Conservation (phyloP, 1,284 basidiomycete species). For the Sporisorium sorghi region DNA sequence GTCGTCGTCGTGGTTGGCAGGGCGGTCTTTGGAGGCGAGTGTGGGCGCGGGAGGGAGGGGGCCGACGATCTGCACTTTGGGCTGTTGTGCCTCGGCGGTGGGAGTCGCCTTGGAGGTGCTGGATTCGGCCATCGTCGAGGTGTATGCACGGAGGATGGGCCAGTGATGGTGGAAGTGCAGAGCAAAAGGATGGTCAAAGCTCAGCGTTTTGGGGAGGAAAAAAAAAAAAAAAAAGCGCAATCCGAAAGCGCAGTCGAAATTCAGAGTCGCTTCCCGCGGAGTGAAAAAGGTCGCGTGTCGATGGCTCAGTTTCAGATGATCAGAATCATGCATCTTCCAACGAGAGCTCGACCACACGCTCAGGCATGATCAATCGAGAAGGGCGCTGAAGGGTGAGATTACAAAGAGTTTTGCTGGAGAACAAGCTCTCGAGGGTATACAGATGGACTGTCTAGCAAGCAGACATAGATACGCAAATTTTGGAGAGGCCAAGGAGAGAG, state of each 20-base stretch:
- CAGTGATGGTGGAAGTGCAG: neutral
- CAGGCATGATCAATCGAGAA: no score
- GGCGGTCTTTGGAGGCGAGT: conserved; percentile 21
- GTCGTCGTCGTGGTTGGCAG: conserved; percentile 24
- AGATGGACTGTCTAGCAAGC: neutral
- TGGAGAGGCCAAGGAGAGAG: neutral
- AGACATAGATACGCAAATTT: neutral
- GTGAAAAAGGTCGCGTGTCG: no score
- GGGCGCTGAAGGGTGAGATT: neutral
- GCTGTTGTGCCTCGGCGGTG: neutral
- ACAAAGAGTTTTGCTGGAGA: neutral
- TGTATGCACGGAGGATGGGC: neutral
- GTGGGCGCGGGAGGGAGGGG: conserved; percentile 30
- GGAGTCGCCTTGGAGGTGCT: neutral
- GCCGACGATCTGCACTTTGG: conserved; percentile 40
- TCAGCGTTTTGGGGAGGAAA: neutral
- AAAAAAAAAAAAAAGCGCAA: no score
- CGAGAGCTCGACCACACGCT: no score
- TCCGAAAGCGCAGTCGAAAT: no score
- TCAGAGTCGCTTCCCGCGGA: no score
- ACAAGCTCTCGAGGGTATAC: conserved; percentile 5
- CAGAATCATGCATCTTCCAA: no score
- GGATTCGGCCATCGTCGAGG: conserved; percentile 13
- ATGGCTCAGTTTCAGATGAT: no score
- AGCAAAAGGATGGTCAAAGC: conserved; percentile 20